Evolutionary conservation across 2,329 filamentous ascomycete genomes (phyloP).

Genomic region (Rutstroemia sp.): DNA sequence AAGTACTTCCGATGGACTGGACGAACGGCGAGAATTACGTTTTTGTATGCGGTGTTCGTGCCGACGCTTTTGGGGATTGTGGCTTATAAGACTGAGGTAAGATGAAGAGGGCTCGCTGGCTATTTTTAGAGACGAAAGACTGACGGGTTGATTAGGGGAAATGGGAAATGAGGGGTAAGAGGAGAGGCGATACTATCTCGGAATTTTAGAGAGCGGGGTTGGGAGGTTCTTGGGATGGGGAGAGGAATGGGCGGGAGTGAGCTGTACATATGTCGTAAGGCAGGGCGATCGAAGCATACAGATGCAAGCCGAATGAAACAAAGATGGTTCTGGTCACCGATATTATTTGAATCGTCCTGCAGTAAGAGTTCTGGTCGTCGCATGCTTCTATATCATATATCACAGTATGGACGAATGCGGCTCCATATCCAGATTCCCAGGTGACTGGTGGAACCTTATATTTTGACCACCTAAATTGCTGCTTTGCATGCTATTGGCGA

Average conservation of each 20-base stretch:
- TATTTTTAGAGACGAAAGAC: not conserved
- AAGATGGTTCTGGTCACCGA: not conserved
- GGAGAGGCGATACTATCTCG: conserved; percentile 72
- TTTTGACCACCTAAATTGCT: too few relatives aligned
- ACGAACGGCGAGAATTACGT: conserved; percentile 70
- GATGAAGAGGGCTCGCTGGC: conserved; percentile 31
- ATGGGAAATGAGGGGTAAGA: conserved; percentile 78
- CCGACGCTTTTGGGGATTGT: conserved; percentile 64
- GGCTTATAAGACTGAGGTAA: conserved; percentile 79
- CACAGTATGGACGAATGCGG: too few relatives aligned
- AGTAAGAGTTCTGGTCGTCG: too few relatives aligned
- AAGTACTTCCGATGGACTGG: conserved; percentile 94
- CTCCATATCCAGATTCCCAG: too few relatives aligned
- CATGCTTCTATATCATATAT: too few relatives aligned
- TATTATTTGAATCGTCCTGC: too few relatives aligned
- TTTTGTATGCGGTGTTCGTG: conserved; percentile 68
- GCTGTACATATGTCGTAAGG: conserved; percentile 17
- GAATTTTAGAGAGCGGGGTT: conserved; percentile 55
- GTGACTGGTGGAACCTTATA: too few relatives aligned
- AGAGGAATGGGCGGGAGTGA: not conserved
- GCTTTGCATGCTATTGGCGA: too few relatives aligned
- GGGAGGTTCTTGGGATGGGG: not conserved
- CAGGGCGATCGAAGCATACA: not conserved
- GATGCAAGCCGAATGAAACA: not conserved
- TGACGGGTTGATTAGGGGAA: conserved; percentile 59